These are phyloP conservation scores for Scutellaria minor DNA, from an alignment of 257 asterid species.

Conservation along the genomic window DNA sequence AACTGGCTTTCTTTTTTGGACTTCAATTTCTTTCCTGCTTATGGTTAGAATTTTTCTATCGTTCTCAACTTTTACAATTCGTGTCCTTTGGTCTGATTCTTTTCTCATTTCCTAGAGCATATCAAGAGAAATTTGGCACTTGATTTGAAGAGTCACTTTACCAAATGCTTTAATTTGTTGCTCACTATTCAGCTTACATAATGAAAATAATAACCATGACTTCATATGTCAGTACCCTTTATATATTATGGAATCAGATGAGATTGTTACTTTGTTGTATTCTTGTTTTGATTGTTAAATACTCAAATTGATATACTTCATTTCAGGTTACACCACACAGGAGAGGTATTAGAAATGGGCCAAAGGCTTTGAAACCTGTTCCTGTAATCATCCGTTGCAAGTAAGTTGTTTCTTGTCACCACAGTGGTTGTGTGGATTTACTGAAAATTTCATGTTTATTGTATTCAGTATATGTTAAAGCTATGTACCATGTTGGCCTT, in stretches of 20 bases:
- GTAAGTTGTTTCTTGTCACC: constrained; percentile 55
- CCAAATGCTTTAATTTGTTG: background rate
- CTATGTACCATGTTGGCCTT: background rate
- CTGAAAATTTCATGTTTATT: background rate
- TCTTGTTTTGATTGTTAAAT: background rate
- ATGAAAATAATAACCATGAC: background rate
- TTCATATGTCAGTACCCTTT: background rate
- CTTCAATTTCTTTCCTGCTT: constrained; percentile 10
- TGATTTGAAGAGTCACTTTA: no score
- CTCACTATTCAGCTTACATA: background rate
- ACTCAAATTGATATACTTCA: constrained; percentile 30
- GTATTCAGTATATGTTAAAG: background rate
- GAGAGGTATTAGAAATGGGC: constrained; percentile 94
- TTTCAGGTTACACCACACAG: constrained; percentile 81
- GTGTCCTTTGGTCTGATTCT: background rate
- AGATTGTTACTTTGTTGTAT: background rate
- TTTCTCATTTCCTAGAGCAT: background rate
- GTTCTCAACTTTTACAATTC: background rate
- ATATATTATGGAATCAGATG: background rate
- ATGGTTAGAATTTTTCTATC: background rate
- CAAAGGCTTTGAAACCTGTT: constrained; percentile 94
- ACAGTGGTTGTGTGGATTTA: background rate
- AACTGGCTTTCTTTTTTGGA: constrained; percentile 10
- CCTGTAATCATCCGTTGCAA: constrained; percentile 95
- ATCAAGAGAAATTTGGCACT: background rate